A percentile compares a stretch with the other conserved stretches of the same genome.
These are phyloP conservation scores for Lantana camara DNA, from an alignment of 257 asterid genomes.

Conservation along the genomic window DNA sequence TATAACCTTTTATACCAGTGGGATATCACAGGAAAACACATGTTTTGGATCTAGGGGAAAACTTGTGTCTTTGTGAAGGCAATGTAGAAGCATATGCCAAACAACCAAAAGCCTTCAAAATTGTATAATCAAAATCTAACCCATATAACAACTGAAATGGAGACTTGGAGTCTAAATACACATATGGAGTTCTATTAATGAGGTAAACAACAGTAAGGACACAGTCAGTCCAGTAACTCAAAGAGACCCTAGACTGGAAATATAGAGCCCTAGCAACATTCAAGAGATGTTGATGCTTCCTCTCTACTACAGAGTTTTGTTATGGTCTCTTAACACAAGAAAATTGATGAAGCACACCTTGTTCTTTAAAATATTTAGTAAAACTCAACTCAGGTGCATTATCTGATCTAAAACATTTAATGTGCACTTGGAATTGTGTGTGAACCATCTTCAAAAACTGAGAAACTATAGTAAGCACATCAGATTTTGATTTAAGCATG, in stretches of 20 bases:
- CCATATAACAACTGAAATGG: background rate
- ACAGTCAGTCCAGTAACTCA: background rate
- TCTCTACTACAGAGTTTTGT: too few species aligned
- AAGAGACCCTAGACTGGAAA: background rate
- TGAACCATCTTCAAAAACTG: too few species aligned
- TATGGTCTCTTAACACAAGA: too few species aligned
- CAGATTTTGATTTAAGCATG: background rate
- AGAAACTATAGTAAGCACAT: too few species aligned
- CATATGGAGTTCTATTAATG: background rate
- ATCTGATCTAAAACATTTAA: too few species aligned
- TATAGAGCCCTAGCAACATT: background rate
- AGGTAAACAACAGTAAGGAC: background rate
- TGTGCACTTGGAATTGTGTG: too few species aligned
- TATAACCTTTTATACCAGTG: background rate
- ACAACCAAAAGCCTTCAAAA: background rate
- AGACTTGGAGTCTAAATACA: background rate
- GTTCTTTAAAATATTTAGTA: too few species aligned
- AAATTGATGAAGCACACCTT: too few species aligned
- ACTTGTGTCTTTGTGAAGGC: too few species aligned
- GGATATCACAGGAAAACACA: conserved; percentile 3
- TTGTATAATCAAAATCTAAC: background rate
- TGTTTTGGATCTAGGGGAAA: background rate
- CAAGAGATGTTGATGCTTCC: too few species aligned
- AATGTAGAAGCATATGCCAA: too few species aligned
- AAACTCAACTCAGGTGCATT: too few species aligned